Evolutionary conservation across 2,329 filamentous ascomycete genomes (phyloP), one percentile per base, ranked within the genome.

Genomic region (Cladosporium sp.): DNA sequence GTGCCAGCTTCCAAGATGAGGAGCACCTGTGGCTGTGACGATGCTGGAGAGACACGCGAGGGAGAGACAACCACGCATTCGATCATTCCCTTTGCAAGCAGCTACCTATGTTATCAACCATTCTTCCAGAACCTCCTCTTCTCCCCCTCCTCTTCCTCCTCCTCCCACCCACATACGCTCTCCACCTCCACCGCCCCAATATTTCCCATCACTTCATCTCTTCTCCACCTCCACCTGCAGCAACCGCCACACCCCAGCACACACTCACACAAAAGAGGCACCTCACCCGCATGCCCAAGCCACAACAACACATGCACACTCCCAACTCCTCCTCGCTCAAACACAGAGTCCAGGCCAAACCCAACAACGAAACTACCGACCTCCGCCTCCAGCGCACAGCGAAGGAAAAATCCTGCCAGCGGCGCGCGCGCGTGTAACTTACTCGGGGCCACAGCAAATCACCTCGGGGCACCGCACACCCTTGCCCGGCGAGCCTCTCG

Each of bases 401-500:
- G 6, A 44, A n/a, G 12, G 37, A 44, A 52, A 28, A 52, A 52
- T 52, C 49, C 12, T 56, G 33, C 53, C 53, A 57, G 53, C 53
- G 33, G 40, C 33, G 23, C 57, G 35, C 56, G 50, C 50, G 52
- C 29, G 28, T 55, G 52, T 18, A 31, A 33, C 14, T 46, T 23
- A 21, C 40, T 46, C 40, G 40, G 8, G 1, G 40, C n/a, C 40
- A 12, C 3, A 46, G n/a, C 59, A 62, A 62, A 62, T 53, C 60
- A 62, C 60, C 23, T n/a, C 12, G 14, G 14, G 21, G 23, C 49
- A 21, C 61, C 21, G 18, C 49, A 69, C 69, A 70, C 70, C 60
- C 33, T 14, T 57, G n/a, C 33, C 55, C 21, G 18, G 29, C 33
- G 23, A 52, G 49, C 55, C 55, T 57, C 37, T 53, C 53, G 65